A percentile compares a stretch with the other conserved stretches of the same genome.
Conservation (phyloP, 2,329 filamentous ascomycete genomes). For the Chaetothyriales sp. region DNA sequence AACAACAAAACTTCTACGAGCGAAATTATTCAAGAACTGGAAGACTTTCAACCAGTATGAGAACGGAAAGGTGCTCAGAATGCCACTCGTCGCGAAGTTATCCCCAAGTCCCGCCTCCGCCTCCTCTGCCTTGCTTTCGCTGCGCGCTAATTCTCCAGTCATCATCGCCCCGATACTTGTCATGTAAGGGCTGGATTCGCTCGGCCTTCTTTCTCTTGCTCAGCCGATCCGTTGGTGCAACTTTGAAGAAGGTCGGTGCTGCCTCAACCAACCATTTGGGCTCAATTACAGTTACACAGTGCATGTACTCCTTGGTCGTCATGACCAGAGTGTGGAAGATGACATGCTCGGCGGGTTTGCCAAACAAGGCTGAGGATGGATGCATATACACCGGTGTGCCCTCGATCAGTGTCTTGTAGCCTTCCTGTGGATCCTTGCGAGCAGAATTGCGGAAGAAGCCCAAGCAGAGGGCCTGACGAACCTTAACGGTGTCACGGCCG, state of each 20-base stretch:
- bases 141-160: constrained; percentile 91
- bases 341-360: constrained; percentile 91
- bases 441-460: constrained; percentile 95
- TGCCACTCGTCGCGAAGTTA: constrained; percentile 14
- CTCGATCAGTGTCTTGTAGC: constrained; percentile 94
- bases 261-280: constrained; percentile 89
- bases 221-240: constrained; percentile 70
- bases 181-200: constrained; percentile 87
- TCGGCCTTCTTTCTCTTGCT: constrained; percentile 89
- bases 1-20: too few relatives aligned
- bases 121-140: constrained; percentile 66
- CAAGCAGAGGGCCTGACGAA: constrained; percentile 74
- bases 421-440: constrained; percentile 87
- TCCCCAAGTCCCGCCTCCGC: constrained; percentile 84
- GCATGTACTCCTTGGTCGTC: constrained; percentile 87
- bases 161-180: constrained; percentile 80
- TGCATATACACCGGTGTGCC: constrained; percentile 91
- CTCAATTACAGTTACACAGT: constrained; percentile 81
- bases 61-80: too few relatives aligned
- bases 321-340: constrained; percentile 57
- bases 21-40: too few relatives aligned
- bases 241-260: constrained; percentile 98
- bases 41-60: too few relatives aligned
- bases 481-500: constrained; percentile 70
- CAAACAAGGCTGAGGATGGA: constrained; percentile 78